These are phyloP conservation scores for Phaeotremella fagi DNA, from an alignment of 768 basidiomycete species.

Conservation along the genomic window DNA sequence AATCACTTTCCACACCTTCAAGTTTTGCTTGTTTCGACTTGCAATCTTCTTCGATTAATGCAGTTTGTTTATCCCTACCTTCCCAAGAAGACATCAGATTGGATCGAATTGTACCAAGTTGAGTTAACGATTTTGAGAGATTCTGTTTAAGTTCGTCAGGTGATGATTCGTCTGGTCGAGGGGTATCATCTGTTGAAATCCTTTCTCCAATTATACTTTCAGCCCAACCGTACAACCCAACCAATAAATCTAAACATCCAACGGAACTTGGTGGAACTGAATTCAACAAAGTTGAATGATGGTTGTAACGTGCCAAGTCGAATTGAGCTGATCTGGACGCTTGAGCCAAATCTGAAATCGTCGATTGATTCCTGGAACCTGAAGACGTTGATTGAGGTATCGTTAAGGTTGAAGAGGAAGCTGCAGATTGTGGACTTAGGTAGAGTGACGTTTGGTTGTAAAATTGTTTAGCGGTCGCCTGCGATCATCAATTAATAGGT, in stretches of 20 bases:
- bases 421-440: conserved; percentile 16
- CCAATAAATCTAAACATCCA: conserved; percentile 34
- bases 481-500: neutral
- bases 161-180: neutral
- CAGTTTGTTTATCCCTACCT: conserved; percentile 22
- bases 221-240: conserved; percentile 35
- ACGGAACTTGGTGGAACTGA: conserved; percentile 39
- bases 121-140: conserved; percentile 17
- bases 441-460: conserved; percentile 41
- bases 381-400: neutral
- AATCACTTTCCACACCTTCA: conserved; percentile 1
- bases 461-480: conserved; percentile 27
- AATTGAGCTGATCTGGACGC: conserved; percentile 32
- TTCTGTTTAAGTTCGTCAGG: conserved; percentile 12
- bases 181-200: conserved; percentile 3
- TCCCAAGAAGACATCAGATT: conserved; percentile 33
- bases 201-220: conserved; percentile 28
- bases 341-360: conserved; percentile 25
- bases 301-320: conserved; percentile 32
- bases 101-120: conserved; percentile 13
- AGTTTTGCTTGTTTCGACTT: conserved; percentile 10
- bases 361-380: neutral
- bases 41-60: conserved; percentile 22
- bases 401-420: neutral
- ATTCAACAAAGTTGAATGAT: conserved; percentile 39